Base-by-base conservation (phyloP, 139 green algal species). In the Micromonas pusilla region DNA sequence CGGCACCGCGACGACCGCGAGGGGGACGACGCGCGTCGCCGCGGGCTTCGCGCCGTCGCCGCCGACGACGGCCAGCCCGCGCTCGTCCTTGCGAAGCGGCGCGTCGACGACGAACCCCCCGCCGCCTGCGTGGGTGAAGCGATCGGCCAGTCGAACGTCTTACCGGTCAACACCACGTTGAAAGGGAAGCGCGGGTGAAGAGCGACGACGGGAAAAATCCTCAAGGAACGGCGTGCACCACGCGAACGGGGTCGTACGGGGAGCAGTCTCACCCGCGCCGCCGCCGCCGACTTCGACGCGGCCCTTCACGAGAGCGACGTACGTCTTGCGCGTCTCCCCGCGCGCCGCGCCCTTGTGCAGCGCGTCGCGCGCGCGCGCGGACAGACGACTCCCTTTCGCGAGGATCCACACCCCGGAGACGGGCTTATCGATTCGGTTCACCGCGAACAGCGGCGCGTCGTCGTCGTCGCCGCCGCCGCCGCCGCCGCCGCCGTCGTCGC, bases 371-470 rank as follows among this genome's bases (percentile, higher is more conserved):
- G 13, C 9, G 6, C 63, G 9, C 9, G 28, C 63, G 28, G 63
- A 6, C 13, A 70, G 63, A 6, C 30, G 9, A 9, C 13, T 21
- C 28, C 28, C 30, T 36, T 70, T 70, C 9, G 63, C 63, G 30
- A 70, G 63, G 63, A 70, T 70, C 63, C 63, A 70, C 28, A 70
- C 63, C 6, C 63, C 63, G 19, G 63, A 70, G 6, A 70, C 63
- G 28, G 63, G 63, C 30, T 70, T 70, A 16, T 70, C 63, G 28
- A 70, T 33, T 6, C 63, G 63, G 30, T 70, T 70, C 63, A 70
- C 63, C 9, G 28, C 28, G 63, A 33, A 36, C 13, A 70, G 63
- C 45, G 9, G 9, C 45, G 9, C 45, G 45, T 57, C 45, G 45
- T 57, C 45, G 45, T 9, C 45, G 9, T 16, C 45, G 9, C 9